Conservation (phyloP, 495 filamentous ascomycete genomes). For the Beverwykella pulmonaria region DNA sequence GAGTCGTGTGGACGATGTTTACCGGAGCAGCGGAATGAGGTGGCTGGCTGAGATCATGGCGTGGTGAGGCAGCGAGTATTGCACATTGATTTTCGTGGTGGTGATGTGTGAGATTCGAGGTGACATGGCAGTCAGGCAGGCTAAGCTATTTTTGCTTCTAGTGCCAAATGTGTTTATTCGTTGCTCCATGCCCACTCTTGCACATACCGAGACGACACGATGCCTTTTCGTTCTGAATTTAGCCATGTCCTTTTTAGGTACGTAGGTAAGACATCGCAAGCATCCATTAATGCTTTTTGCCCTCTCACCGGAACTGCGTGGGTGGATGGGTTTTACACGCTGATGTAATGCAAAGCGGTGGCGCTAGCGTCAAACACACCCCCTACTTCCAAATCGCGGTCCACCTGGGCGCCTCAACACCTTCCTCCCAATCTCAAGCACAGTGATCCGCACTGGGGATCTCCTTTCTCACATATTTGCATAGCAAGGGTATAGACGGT, state of each 20-base stretch:
- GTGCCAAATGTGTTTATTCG: too few relatives aligned
- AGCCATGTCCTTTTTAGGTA: too few relatives aligned
- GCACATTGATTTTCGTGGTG: not conserved
- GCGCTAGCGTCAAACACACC: slow-evolving; percentile 13
- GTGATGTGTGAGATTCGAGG: not conserved
- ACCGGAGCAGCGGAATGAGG: not conserved
- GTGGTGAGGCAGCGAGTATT: slow-evolving; percentile 3
- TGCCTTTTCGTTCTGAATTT: too few relatives aligned
- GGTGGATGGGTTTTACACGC: too few relatives aligned
- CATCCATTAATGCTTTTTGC: too few relatives aligned
- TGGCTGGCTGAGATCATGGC: not conserved
- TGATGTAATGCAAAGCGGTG: too few relatives aligned
- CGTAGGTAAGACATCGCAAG: too few relatives aligned
- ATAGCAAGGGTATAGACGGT: slow-evolving; percentile 23
- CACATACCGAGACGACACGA: too few relatives aligned
- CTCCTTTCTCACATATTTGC: slow-evolving; percentile 1
- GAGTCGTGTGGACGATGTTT: not conserved
- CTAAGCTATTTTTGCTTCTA: not conserved
- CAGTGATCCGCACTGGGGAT: not conserved
- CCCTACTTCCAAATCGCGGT: not conserved
- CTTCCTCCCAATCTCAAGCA: not conserved
- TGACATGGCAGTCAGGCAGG: not conserved
- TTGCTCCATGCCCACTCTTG: too few relatives aligned
- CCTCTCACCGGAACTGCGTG: too few relatives aligned
- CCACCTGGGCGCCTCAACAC: not conserved